Conservation (phyloP, 441 rosid species). For the Biscutella laevigata region DNA sequence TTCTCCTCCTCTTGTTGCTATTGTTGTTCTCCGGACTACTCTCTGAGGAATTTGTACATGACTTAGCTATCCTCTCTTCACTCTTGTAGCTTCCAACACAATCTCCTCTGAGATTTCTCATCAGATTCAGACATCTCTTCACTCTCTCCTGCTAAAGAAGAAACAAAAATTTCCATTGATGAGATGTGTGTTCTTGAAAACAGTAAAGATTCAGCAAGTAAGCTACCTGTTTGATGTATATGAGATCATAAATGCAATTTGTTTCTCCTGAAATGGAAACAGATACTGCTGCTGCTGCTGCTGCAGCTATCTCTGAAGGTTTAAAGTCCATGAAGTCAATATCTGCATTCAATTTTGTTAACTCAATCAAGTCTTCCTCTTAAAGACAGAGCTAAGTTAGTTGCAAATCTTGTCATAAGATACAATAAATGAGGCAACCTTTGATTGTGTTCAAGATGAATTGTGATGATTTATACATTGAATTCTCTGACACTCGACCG, state of each 20-base stretch:
- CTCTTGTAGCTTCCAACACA: slow-evolving; percentile 36
- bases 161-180: background rate
- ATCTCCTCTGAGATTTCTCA: slow-evolving; percentile 28
- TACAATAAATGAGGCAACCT: too few relatives aligned
- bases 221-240: slow-evolving; percentile 43
- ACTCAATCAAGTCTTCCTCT: too few relatives aligned
- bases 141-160: slow-evolving; percentile 38
- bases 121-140: slow-evolving; percentile 36
- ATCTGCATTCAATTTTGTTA: slow-evolving; percentile 48
- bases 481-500: slow-evolving; percentile 23
- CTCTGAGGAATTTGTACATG: slow-evolving; percentile 41
- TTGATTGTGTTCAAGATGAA: slow-evolving; percentile 38
- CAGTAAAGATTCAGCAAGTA: too few relatives aligned
- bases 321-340: slow-evolving; percentile 45
- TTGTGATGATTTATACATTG: slow-evolving; percentile 32
- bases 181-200: slow-evolving; percentile 13
- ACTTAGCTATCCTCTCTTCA: slow-evolving; percentile 44
- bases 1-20: slow-evolving; percentile 33
- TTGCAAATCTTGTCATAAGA: too few relatives aligned
- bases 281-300: slow-evolving; percentile 36
- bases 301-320: slow-evolving; percentile 59
- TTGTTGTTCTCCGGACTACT: slow-evolving; percentile 30
- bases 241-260: slow-evolving; percentile 27
- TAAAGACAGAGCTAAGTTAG: background rate
- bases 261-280: slow-evolving; percentile 33